phyloP scores from a whole-genome alignment of 176 grass and related monocot species.

The Pharus latifolius region DNA sequence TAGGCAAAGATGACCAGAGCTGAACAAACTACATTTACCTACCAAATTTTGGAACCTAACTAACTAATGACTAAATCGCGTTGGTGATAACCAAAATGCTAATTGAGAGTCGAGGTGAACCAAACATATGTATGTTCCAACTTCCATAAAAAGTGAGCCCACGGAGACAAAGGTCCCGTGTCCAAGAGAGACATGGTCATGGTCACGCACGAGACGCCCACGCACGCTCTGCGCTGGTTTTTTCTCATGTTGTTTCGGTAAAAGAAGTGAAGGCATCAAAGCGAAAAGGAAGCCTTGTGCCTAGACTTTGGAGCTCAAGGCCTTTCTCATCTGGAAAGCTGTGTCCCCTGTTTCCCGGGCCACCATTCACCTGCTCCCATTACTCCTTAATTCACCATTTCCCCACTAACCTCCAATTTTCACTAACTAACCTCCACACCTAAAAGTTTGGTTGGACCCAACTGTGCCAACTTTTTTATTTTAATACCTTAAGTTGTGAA shows the following conservation, averaged over 20 bases:
- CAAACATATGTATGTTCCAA: too few relatives aligned
- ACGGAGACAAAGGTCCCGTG: too few relatives aligned
- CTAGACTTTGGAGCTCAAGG: slow-evolving; percentile 31
- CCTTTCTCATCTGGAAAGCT: slow-evolving; percentile 50
- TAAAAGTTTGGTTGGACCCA: slow-evolving; percentile 16
- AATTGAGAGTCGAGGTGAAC: too few relatives aligned
- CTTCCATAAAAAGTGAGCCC: too few relatives aligned
- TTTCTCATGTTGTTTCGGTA: not conserved
- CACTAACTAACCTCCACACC: slow-evolving; percentile 23
- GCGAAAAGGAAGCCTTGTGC: not conserved
- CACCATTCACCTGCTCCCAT: slow-evolving; percentile 33
- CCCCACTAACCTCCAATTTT: slow-evolving; percentile 29
- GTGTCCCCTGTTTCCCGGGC: slow-evolving; percentile 74
- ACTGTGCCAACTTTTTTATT: not conserved
- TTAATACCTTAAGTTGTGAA: not conserved
- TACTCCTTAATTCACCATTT: not conserved
- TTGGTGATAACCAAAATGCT: too few relatives aligned
- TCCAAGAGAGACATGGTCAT: too few relatives aligned
- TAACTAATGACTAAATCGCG: too few relatives aligned
- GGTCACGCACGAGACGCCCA: too few relatives aligned
- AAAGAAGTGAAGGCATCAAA: not conserved
- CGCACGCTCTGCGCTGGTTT: not conserved
- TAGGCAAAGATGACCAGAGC: too few relatives aligned
- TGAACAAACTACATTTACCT: too few relatives aligned
- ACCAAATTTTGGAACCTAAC: too few relatives aligned